Evolutionary conservation across 352 stramenopile genomes (phyloP).

Genomic region (Globisporangium abappressorium): DNA sequence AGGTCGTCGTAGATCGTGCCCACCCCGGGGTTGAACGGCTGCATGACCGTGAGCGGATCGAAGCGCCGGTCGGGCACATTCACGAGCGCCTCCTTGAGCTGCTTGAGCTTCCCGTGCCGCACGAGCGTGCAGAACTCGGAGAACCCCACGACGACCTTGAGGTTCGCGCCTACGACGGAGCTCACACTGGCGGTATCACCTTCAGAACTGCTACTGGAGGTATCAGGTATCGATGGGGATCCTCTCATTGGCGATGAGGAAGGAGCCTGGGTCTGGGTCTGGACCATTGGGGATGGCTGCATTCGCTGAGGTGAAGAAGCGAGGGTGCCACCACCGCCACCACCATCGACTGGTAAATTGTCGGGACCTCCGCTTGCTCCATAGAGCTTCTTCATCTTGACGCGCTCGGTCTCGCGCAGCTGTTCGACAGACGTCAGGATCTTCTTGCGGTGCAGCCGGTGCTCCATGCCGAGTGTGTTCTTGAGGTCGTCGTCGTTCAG

Average conservation of each 20-base stretch:
- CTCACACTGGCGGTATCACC: conserved; percentile 6
- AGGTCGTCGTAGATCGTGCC: conserved; percentile 91
- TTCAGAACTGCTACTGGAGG: neutral
- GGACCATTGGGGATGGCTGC: neutral
- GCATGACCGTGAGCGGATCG: conserved; percentile 65
- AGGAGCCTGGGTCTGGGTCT: neutral
- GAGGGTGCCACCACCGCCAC: neutral
- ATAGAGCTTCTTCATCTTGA: conserved; percentile 47
- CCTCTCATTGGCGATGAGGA: neutral
- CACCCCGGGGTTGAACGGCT: conserved; percentile 71
- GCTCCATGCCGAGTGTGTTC: conserved; percentile 94
- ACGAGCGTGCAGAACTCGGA: conserved; percentile 79
- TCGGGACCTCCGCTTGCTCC: conserved; percentile 16
- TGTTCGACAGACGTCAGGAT: conserved; percentile 88
- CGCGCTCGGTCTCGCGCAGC: conserved; percentile 50
- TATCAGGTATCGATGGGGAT: neutral
- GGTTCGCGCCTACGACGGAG: conserved; percentile 14
- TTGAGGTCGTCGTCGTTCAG: conserved; percentile 91
- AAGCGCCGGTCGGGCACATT: conserved; percentile 85
- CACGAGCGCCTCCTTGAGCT: conserved; percentile 86
- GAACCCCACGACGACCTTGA: conserved; percentile 60
- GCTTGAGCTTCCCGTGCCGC: conserved; percentile 85
- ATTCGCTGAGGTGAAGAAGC: neutral
- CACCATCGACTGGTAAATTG: conserved; percentile 3
- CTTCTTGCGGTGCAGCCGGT: conserved; percentile 95